A percentile compares a stretch with the other conserved stretches of the same genome.
phyloP scores from a whole-genome alignment of 2,329 filamentous ascomycete genomes.

The Fusarium citri region DNA sequence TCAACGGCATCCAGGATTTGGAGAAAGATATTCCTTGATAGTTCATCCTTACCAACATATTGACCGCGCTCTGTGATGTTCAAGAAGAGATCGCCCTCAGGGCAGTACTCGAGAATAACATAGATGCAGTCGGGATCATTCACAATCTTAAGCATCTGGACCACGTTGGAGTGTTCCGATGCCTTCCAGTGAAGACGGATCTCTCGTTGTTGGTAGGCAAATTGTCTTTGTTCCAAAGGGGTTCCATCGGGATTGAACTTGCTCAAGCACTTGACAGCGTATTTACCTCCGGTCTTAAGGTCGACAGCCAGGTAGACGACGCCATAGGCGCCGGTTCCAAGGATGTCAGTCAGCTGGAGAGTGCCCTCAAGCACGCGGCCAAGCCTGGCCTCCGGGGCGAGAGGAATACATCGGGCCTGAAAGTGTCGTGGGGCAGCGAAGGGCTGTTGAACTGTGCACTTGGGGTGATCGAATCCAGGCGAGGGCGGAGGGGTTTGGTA shows the following conservation, averaged over 20 bases:
- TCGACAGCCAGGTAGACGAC: conserved; percentile 93
- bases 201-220: conserved; percentile 91
- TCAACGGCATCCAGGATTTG: conserved; percentile 97
- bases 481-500: conserved; percentile 70
- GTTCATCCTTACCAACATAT: conserved; percentile 90
- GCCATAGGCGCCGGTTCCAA: conserved; percentile 95
- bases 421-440: conserved; percentile 54
- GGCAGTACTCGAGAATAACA: conserved; percentile 96
- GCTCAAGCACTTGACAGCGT: conserved; percentile 97
- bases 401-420: conserved; percentile 64
- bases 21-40: conserved; percentile 88
- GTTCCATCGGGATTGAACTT: conserved; percentile 80
- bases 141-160: conserved; percentile 93
- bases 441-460: conserved; percentile 57
- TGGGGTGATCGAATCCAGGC: conserved; percentile 63
- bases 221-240: conserved; percentile 83
- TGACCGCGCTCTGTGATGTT: conserved; percentile 96
- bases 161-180: conserved; percentile 90
- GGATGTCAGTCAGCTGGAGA: conserved; percentile 84
- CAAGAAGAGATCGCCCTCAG: conserved; percentile 94
- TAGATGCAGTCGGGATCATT: conserved; percentile 93
- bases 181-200: conserved; percentile 91
- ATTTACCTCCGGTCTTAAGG: conserved; percentile 81
- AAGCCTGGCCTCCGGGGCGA: conserved; percentile 84
- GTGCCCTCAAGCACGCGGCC: conserved; percentile 85